Base-by-base conservation (phyloP, 768 basidiomycete species). In the Leccinum uliginosum region DNA sequence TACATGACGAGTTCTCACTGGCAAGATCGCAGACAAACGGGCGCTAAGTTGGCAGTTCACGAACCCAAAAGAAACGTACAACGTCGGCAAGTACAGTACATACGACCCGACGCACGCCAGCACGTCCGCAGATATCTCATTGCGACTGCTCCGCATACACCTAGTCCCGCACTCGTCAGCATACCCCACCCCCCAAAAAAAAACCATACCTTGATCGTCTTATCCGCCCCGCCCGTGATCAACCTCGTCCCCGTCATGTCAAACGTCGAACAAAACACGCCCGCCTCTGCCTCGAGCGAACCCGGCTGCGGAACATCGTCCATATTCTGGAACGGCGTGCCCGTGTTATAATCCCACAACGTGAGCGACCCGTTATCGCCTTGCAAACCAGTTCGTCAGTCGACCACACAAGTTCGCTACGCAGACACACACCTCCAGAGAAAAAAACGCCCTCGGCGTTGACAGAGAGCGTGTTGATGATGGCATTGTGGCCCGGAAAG, bases 371-470 rank as follows among this genome's bases (percentile, higher is more conserved):
- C 96, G 63, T 98, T 97, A 68, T 98, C 96, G 46, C 82, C 94
- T 96, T 96, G 46, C 9, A 38, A 17, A 38, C 17, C 35, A 38
- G 35, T 38, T 40, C 38, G n/a, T 30, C 11, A 30, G 29, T 30
- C 30, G 11, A 30, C 30, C n/a, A 74, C 85, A 57, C 62, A 92
- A n/a, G n/a, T n/a, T n/a, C n/a, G n/a, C n/a, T n/a, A n/a, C n/a
- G n/a, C n/a, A n/a, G n/a, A n/a, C n/a, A 74, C 85, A 57, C 62
- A 92, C 93, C 95, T 55, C 96, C 97, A 8, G 94, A 96, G 75
- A 97, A 98, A 72, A 98, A 86, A 32, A 98, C 97, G 38, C 96
- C 95, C 61, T 99, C 97, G 34, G 90, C 78, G 65, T 98, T 99
- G 63, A 98, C 91, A 11, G 87, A 86, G 55, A 98, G 67, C 6